These are phyloP conservation scores for Alternaria triticina DNA, from an alignment of 2,329 filamentous ascomycete species.

Conservation along the genomic window DNA sequence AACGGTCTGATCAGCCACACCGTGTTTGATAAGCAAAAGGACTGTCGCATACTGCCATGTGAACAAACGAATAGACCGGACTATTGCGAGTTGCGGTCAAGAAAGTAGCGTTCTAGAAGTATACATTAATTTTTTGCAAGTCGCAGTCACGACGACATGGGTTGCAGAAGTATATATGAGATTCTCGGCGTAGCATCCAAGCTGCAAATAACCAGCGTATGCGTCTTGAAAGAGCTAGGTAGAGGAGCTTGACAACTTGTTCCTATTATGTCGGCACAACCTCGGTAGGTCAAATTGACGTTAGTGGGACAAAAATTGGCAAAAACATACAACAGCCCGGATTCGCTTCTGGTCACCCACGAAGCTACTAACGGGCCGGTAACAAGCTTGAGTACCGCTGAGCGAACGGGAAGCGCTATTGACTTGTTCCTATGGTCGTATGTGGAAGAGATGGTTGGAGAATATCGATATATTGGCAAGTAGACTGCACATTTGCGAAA, in stretches of 20 bases:
- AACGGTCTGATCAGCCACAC: background rate
- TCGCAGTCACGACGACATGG: too few relatives aligned
- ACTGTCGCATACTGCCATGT: too few relatives aligned
- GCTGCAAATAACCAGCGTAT: background rate
- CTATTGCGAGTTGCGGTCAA: too few relatives aligned
- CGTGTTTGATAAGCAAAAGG: background rate
- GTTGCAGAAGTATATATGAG: too few relatives aligned
- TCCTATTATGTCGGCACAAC: background rate
- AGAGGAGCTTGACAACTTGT: background rate
- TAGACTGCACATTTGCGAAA: background rate
- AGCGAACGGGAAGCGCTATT: constrained; percentile 4
- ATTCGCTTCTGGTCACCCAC: constrained; percentile 5
- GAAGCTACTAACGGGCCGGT: constrained; percentile 3
- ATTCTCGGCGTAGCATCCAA: background rate
- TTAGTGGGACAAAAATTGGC: background rate
- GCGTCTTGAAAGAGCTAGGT: background rate
- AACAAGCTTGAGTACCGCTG: background rate
- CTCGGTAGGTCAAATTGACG: background rate
- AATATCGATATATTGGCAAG: background rate
- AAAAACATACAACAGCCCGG: constrained; percentile 10
- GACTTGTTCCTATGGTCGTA: constrained; percentile 5
- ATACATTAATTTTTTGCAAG: too few relatives aligned
- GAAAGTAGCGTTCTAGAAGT: too few relatives aligned
- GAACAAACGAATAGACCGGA: too few relatives aligned
- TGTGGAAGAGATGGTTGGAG: background rate